Conservation (phyloP, 805 yeast genomes). For the Wickerhamomyces silvicola region DNA sequence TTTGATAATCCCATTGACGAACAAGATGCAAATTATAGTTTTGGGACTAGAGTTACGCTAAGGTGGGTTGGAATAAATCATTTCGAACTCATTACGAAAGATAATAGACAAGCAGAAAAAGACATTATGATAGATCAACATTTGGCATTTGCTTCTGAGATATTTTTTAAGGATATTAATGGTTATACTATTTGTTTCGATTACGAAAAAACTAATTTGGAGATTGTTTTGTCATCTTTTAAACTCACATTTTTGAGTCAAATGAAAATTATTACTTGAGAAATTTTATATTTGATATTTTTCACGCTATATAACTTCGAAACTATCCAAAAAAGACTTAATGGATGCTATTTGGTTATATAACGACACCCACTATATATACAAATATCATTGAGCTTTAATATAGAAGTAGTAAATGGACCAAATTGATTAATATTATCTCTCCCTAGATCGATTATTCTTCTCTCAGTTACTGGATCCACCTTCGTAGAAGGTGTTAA, state of each 20-base stretch:
- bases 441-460: conserved; percentile 16
- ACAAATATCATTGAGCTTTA: conserved; percentile 8
- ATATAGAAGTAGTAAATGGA: conserved; percentile 11
- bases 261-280: not conserved
- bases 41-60: conserved; percentile 12
- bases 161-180: conserved; percentile 6
- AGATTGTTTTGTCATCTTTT: conserved; percentile 18
- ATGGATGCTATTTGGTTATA: conserved; percentile 7
- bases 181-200: conserved; percentile 12
- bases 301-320: conserved; percentile 1
- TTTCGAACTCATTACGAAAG: conserved; percentile 14
- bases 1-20: not conserved
- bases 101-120: not conserved
- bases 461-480: conserved; percentile 16
- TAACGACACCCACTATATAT: conserved; percentile 19
- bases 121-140: conserved; percentile 12
- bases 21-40: conserved; percentile 9
- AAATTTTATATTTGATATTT: not conserved
- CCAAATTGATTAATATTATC: conserved; percentile 18
- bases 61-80: conserved; percentile 19
- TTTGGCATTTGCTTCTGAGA: conserved; percentile 12
- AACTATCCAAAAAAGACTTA: not conserved
- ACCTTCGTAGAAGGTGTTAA: conserved; percentile 3
- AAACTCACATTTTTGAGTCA: conserved; percentile 10
- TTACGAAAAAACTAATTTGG: conserved; percentile 18